Evolutionary conservation across 202 grass and related monocot species (phyloP), one percentile per base, ranked within the genome.

Genomic region (Hordeum pubiflorum): DNA sequence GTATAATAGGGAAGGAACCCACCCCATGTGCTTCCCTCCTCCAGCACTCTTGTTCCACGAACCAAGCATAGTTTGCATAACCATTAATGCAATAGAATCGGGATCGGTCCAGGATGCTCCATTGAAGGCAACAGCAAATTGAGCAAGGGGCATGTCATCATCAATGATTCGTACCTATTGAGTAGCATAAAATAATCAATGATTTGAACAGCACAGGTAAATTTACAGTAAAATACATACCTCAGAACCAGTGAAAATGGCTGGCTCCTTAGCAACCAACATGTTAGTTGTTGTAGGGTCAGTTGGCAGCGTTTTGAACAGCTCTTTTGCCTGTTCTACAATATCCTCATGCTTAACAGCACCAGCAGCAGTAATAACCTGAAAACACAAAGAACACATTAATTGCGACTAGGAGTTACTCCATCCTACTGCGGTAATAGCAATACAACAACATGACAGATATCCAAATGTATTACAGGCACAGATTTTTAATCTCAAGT

Each of bases 51-150:
- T 99, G 82, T 89, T 96, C 92, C 96, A 99, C 69, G 96, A 96
- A 72, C 96, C 96, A 57, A 99, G 90, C 92, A 99, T 93, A 69
- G 90, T 79, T 85, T 99, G 96, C 90, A 99, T 96, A 68, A 99
- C 96, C 96, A 99, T 99, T 48, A 99, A 88, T 60, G 96, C 87
- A 69, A 99, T 84, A 66, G 96, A 99, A 82, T 99, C 96, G 43
- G 96, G 96, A 87, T 99, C 96, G 48, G 86, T 64, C 86, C 86
- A 87, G 55, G 92, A 89, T 73, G 96, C 92, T 83, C 96, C 96
- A 81, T 79, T 89, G 78, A 99, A 96, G 58, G 96, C 96, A 85
- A 99, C 96, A 66, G 89, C 92, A 88, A 99, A 99, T 83, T 99
- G 92, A 20, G 96, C 96, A 34, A 96, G 87, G 59, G 92, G 86